Base-by-base conservation (phyloP, 306 rosid genomes). In the Medicago lupulina region DNA sequence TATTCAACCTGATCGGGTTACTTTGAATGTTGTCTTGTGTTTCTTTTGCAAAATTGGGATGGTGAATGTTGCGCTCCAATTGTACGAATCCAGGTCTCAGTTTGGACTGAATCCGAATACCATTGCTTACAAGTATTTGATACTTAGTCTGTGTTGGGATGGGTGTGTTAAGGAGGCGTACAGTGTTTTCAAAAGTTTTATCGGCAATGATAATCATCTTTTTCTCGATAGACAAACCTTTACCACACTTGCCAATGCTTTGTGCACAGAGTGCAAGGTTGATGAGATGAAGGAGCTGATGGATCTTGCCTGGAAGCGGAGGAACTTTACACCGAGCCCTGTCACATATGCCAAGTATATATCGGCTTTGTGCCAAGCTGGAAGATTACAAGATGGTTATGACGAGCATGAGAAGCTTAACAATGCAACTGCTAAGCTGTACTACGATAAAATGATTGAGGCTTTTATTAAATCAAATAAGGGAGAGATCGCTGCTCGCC, bases 21-120 rank as follows among this genome's bases (percentile, higher is more conserved):
- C 98, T 70, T 86, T 91, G 92, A 90, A 89, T 80, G 85, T 80
- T 77, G 91, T 81, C 21, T 64, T 90, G 82, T 91, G 95, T 80
- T 91, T 91, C 83, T 92, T 94, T 71, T 94, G 97, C 80, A 91
- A 94, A 81, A 89, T 79, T 5, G 97, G 97, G 65, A 86, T 91
- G 96, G 77, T 74, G 49, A 88, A 87, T 70, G 81, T 86, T 0
- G 97, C 97, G 0, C 76, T 86, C 50, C 81, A 86, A 39, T 79
- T 94, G 85, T 89, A 79, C 79, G 50, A 79, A 31, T 86, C 88
- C 0, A 83, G 91, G 76, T 83, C 83, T 0, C 87, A 88, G 82
- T 85, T 85, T 61, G 87, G 85, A 47, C 73, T 90, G 79, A 80
- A 90, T 7, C 90, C 85, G 1, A 85, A 54, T 84, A 67, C 82